A percentile compares a stretch with the other conserved stretches of the same genome.
phyloP scores from a whole-genome alignment of 1,284 basidiomycete genomes.

The Fomitopsis schrenkii region DNA sequence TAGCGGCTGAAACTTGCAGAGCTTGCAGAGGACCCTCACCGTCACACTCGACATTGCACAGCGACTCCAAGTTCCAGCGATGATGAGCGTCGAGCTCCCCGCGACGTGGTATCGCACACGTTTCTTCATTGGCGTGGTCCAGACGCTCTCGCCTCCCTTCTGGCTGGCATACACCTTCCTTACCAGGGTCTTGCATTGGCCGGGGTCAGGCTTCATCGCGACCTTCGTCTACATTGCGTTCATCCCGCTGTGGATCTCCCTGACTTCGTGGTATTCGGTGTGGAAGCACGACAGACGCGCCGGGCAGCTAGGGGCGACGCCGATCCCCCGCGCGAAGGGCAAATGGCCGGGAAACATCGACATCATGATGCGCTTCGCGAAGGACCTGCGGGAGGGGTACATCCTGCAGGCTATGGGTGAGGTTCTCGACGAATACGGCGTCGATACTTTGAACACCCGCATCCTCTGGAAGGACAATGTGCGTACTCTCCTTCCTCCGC shows the following conservation, averaged over 20 bases:
- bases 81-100: background rate
- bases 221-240: background rate
- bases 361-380: slow-evolving; percentile 49
- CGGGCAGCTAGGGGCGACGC: slow-evolving; percentile 36
- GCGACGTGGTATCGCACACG: slow-evolving; percentile 1
- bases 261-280: background rate
- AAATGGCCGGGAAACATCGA: slow-evolving; percentile 70
- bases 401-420: slow-evolving; percentile 49
- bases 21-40: no score
- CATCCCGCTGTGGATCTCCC: background rate
- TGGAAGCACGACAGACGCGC: slow-evolving; percentile 5
- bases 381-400: slow-evolving; percentile 52
- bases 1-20: no score
- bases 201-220: background rate
- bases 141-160: background rate
- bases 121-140: background rate
- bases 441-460: slow-evolving; percentile 57
- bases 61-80: background rate
- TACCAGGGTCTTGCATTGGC: background rate
- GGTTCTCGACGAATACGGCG: slow-evolving; percentile 58
- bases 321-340: slow-evolving; percentile 51
- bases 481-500: background rate
- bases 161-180: background rate
- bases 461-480: slow-evolving; percentile 63
- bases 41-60: no score